Base-by-base conservation (phyloP, 1,284 basidiomycete genomes). In the Chiua sp. region DNA sequence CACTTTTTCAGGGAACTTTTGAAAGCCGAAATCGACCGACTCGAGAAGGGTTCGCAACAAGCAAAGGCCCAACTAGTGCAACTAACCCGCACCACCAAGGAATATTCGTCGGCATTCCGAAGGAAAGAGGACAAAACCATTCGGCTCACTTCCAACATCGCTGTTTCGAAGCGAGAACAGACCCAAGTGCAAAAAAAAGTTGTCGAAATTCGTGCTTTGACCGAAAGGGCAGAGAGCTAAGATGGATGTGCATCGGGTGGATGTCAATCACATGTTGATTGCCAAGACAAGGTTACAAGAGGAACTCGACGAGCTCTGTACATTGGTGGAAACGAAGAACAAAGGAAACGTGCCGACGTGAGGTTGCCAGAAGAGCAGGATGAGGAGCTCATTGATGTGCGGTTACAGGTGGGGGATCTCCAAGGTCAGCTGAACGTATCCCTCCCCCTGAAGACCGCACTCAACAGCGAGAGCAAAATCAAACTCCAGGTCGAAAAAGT, bases 311-410 rank as follows among this genome's bases (percentile, higher is more conserved):
- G 93, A 94, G 65, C 81, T 97, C 7, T 87, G 96, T 8, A 79
- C 83, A 22, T 76, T 93, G 22, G 87, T 98, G 80, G 88, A 90
- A 56, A 91, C 92, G 7, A 97, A 96, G 77, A 86, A 91, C 88
- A 23, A 95, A 98, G 72, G 95, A 96, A 69, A 90, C 86, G 37
- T 90, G 91, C 59, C 87, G 92, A 28, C 86, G 84, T 53, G 93
- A 98, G 72, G 92, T 88, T 3, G 93, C n/a, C n/a, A 95, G 75
- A 91, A 90, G 74, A 92, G 92, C 77, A 91, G 70, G 95, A 97
- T 66, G 84, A 88, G 49, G 96, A 98, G 74, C 84, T 98, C 22
- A 75, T 78, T 2, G 82, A 87, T 32, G 79, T 98, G 13, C 89
- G 96, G n/a, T 75, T 75, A 13, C 89, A 95, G 69, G 85, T 86